Percentiles rank a stretch among this genome's conserved stretches.
These are phyloP conservation scores for Candida jianshihensis DNA, from an alignment of 805 yeast species.

Conservation along the genomic window DNA sequence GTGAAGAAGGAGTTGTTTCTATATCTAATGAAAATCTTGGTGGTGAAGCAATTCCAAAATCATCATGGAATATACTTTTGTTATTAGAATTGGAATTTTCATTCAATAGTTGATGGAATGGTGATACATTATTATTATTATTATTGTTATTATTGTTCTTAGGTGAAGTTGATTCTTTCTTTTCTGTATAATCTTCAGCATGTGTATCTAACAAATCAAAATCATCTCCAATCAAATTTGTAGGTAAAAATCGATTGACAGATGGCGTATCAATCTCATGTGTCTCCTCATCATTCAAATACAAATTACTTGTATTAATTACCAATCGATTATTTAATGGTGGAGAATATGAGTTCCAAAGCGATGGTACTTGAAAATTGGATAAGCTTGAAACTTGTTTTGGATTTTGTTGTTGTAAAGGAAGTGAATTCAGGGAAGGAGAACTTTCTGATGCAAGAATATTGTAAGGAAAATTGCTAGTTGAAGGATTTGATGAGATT, in stretches of 20 bases:
- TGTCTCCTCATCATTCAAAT: conserved; percentile 6
- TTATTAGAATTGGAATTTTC: conserved; percentile 9
- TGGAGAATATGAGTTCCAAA: conserved; percentile 8
- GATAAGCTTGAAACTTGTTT: neutral
- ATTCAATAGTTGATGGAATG: too few species aligned
- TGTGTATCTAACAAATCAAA: conserved; percentile 8
- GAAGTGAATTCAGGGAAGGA: conserved; percentile 7
- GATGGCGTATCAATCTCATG: conserved; percentile 27
- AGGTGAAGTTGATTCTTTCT: neutral
- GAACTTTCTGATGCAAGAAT: conserved; percentile 6
- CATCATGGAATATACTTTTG: conserved; percentile 14
- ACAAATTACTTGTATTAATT: conserved; percentile 6
- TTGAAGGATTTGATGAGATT: conserved; percentile 1
- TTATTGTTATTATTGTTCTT: conserved; percentile 1
- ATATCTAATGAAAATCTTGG: conserved; percentile 12
- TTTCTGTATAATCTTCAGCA: conserved; percentile 1
- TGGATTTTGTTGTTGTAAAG: neutral
- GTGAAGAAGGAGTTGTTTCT: conserved; percentile 13
- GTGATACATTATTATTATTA: too few species aligned
- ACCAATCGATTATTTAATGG: conserved; percentile 5
- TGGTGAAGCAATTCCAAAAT: conserved; percentile 11
- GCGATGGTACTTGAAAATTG: conserved; percentile 1
- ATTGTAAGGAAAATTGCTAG: conserved; percentile 2
- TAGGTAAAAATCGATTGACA: conserved; percentile 29
- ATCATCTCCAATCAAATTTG: conserved; percentile 25